Conservation (phyloP, 805 yeast species). For the Metschnikowia kunwiensis region DNA sequence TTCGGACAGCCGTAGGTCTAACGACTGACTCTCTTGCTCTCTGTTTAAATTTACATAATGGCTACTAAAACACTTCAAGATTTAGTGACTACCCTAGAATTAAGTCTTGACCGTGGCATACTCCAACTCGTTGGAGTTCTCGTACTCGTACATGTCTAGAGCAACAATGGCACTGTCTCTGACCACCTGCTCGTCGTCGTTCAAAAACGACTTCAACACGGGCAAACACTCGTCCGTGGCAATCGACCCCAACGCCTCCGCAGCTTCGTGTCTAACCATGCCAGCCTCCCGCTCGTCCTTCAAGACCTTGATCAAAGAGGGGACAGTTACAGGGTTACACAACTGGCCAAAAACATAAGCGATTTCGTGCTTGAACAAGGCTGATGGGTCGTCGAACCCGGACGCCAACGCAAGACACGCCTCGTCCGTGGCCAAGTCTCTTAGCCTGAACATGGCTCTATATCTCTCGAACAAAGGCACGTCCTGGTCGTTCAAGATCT, state of each 20-base stretch:
- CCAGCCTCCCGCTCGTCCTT: constrained; percentile 81
- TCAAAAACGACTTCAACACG: constrained; percentile 70
- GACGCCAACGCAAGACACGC: constrained; percentile 89
- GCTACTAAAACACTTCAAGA: too few relatives aligned
- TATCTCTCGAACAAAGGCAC: constrained; percentile 88
- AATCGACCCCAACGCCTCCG: constrained; percentile 96
- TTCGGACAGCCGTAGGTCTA: too few relatives aligned
- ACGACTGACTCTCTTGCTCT: too few relatives aligned
- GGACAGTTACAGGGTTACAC: constrained; percentile 89
- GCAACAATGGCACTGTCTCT: constrained; percentile 97
- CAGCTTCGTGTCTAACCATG: constrained; percentile 99
- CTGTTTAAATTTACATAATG: too few relatives aligned
- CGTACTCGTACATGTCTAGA: constrained; percentile 96
- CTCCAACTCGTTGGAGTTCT: constrained; percentile 78
- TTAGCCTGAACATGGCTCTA: constrained; percentile 95
- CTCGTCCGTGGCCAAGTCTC: constrained; percentile 92
- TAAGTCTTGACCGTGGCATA: constrained; percentile 41
- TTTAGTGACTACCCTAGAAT: too few relatives aligned
- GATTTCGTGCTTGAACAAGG: constrained; percentile 94
- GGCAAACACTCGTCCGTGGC: constrained; percentile 96
- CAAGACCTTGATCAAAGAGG: constrained; percentile 78
- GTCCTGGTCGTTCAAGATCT: constrained; percentile 68
- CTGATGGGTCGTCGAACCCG: constrained; percentile 87
- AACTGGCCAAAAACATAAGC: constrained; percentile 98
- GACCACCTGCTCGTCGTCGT: constrained; percentile 84